Base-by-base conservation (phyloP, 2,329 filamentous ascomycete species). In the Exserohilum turcica region DNA sequence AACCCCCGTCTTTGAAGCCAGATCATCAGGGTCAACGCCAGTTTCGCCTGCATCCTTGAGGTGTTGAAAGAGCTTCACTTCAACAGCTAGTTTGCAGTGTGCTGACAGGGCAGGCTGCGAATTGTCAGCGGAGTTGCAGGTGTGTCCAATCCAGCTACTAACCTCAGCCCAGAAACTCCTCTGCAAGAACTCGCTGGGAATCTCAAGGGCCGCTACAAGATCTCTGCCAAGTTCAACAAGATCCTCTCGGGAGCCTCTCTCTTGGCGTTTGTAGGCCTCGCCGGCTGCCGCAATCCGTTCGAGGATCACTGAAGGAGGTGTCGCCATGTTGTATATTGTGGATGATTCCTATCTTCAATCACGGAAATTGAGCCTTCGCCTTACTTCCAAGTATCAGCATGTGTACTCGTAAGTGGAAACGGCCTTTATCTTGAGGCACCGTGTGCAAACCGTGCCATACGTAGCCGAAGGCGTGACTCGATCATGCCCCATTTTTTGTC, bases 151-250 rank as follows among this genome's bases (percentile, higher is more conserved):
- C 8, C 36, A 16, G 52, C 62, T 33, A 59, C 64, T 54, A 40
- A 77, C 75, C 65, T 77, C 72, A 13, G 75, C 75, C 75, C 74
- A 77, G 33, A 74, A 74, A 37, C 67, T 77, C 15, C 69, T 64
- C 54, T 70, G 67, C 21, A 74, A 58, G 12, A 67, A 63, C 47
- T 78, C 75, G 48, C 73, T 75, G 0, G 76, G 75, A 10, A 76
- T 68, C 44, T 76, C 74, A 10, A 77, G 54, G 5, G 61, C 60
- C 1, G 74, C 64, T 40, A 75, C 65, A 15, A 77, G 59, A 6
- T 70, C 65, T 15, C 71, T 65, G 16, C 74, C 66, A 33, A 74
- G 66, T 9, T 73, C 70, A 29, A 78, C 69, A 3, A 77, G 67
- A 36, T 64, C 50, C 50, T 78, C 75, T 12, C 74, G 65, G 7